These are phyloP conservation scores for Candida methanosorbosa DNA, from an alignment of 805 yeast species.

Conservation along the genomic window DNA sequence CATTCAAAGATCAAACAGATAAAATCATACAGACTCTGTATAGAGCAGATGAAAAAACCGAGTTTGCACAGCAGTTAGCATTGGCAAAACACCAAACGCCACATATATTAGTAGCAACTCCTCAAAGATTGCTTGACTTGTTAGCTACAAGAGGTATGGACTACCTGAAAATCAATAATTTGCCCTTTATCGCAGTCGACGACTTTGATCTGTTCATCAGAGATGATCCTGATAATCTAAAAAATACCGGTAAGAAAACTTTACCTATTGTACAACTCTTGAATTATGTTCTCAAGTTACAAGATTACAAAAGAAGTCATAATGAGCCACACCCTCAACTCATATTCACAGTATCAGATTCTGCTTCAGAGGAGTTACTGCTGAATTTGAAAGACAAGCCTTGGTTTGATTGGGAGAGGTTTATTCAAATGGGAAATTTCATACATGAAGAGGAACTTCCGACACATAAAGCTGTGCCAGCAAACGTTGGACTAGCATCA, in stretches of 20 bases:
- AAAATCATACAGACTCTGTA: constrained; percentile 22
- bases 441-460: constrained; percentile 14
- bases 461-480: constrained; percentile 9
- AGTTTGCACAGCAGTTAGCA: constrained; percentile 14
- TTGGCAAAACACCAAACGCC: constrained; percentile 17
- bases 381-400: constrained; percentile 44
- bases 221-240: constrained; percentile 7
- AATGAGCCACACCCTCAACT: constrained; percentile 24
- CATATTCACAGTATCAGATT: constrained; percentile 15
- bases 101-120: constrained; percentile 25
- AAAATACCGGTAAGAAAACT: constrained; percentile 11
- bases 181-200: constrained; percentile 23
- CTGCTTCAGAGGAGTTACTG: constrained; percentile 36
- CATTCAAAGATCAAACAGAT: too few species aligned
- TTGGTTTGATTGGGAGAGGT: constrained; percentile 31
- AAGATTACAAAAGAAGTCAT: constrained; percentile 22
- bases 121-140: constrained; percentile 26
- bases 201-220: constrained; percentile 23
- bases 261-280: constrained; percentile 22
- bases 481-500: constrained; percentile 15
- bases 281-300: constrained; percentile 22
- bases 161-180: constrained; percentile 16
- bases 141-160: constrained; percentile 24
- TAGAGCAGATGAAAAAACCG: constrained; percentile 16
- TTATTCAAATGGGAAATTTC: constrained; percentile 19